Percentiles rank a stretch among this genome's conserved stretches.
Evolutionary conservation across 306 rosid genomes (phyloP).

Genomic region (Quercus alba): DNA sequence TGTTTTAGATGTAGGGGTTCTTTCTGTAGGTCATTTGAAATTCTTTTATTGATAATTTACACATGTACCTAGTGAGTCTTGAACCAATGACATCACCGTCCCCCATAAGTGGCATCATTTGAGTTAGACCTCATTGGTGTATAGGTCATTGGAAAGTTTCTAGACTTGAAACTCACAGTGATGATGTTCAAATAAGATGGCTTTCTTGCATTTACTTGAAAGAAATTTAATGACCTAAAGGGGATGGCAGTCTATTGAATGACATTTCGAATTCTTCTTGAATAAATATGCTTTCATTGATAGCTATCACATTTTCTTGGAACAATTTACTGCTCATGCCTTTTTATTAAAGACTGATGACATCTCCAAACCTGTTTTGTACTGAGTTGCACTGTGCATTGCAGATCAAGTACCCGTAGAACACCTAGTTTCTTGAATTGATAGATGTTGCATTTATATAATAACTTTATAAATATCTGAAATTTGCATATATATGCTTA

Average conservation of each 20-base stretch:
- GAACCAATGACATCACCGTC: background rate
- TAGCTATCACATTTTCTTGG: background rate
- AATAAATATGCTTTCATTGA: background rate
- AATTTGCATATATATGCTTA: slow-evolving; percentile 8
- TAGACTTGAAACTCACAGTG: background rate
- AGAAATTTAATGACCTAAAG: background rate
- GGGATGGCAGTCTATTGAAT: background rate
- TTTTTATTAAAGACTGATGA: background rate
- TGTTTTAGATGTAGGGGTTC: background rate
- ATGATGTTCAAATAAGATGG: background rate
- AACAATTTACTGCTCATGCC: background rate
- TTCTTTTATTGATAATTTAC: background rate
- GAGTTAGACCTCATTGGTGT: background rate
- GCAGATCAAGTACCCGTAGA: background rate
- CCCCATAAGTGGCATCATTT: background rate
- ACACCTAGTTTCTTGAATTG: background rate
- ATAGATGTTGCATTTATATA: background rate
- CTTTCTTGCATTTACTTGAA: background rate
- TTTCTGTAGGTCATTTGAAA: no score
- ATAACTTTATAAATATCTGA: background rate
- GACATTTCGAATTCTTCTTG: background rate
- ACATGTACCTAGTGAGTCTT: background rate
- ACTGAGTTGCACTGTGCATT: background rate
- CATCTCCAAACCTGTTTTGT: background rate
- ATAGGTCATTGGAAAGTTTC: background rate